These are phyloP conservation scores for Flaveria sonorensis DNA, from an alignment of 129 eudicot species.

Conservation along the genomic window DNA sequence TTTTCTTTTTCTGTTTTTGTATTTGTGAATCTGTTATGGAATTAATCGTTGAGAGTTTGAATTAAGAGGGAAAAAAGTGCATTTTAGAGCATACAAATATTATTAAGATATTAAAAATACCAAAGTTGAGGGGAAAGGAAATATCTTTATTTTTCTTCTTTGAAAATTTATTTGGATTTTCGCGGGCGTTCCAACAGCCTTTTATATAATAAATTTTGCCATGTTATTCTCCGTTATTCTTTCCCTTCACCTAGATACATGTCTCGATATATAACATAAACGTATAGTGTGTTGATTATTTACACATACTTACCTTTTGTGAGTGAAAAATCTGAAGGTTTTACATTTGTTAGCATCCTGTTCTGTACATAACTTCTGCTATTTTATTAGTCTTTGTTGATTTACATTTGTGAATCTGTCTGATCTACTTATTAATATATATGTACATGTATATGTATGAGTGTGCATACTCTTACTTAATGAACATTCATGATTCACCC, in stretches of 20 bases:
- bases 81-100: slow-evolving; percentile 14
- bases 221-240: no score
- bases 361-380: slow-evolving; percentile 12
- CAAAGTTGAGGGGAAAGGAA: slow-evolving; percentile 23
- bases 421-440: slow-evolving; percentile 21
- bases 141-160: slow-evolving; percentile 28
- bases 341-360: slow-evolving; percentile 20
- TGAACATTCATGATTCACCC: slow-evolving; percentile 44
- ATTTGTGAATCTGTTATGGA: background rate
- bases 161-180: slow-evolving; percentile 38
- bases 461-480: slow-evolving; percentile 29
- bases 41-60: background rate
- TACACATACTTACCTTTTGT: slow-evolving; percentile 14
- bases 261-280: background rate
- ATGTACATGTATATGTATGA: slow-evolving; percentile 7
- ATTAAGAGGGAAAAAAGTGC: slow-evolving; percentile 26
- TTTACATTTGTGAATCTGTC: slow-evolving; percentile 14
- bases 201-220: background rate
- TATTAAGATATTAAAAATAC: slow-evolving; percentile 8
- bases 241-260: slow-evolving; percentile 18
- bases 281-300: slow-evolving; percentile 4
- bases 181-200: slow-evolving; percentile 38
- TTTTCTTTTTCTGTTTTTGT: background rate
- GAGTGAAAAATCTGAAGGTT: background rate
- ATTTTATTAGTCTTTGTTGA: slow-evolving; percentile 27